Conservation (phyloP, 2,329 filamentous ascomycete species). For the Orbilia javanica region DNA sequence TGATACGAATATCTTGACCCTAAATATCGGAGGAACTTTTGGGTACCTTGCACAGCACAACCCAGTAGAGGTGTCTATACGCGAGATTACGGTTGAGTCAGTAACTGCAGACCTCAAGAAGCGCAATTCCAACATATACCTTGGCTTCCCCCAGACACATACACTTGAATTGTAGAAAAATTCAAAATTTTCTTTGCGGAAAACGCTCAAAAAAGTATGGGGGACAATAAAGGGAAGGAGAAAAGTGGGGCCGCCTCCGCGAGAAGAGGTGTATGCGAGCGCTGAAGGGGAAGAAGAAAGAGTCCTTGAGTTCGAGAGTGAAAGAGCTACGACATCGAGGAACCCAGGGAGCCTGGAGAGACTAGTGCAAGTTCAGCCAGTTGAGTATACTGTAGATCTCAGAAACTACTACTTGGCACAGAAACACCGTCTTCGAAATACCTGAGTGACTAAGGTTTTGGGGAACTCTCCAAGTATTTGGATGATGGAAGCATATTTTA, state of each 20-base stretch:
- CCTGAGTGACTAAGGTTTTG: too few species aligned
- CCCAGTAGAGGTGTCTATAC: slow-evolving; percentile 19
- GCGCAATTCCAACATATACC: background rate
- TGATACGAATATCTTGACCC: background rate
- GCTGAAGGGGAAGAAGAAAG: background rate
- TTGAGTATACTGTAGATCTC: too few species aligned
- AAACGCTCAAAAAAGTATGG: background rate
- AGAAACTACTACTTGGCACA: too few species aligned
- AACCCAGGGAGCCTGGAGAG: too few species aligned
- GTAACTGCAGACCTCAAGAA: background rate
- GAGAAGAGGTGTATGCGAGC: background rate
- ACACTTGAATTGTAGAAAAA: slow-evolving; percentile 17
- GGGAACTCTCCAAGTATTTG: too few species aligned
- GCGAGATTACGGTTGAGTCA: slow-evolving; percentile 20
- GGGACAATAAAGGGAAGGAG: background rate
- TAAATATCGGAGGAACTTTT: slow-evolving; percentile 13
- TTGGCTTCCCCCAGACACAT: background rate
- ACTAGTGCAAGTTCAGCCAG: too few species aligned
- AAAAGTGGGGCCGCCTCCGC: background rate
- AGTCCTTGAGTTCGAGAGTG: background rate
- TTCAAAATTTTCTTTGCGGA: background rate
- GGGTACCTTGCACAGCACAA: slow-evolving; percentile 1
- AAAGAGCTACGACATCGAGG: too few species aligned
- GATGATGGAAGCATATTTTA: too few species aligned
- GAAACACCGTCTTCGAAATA: too few species aligned